Evolutionary conservation across 2,329 filamentous ascomycete genomes (phyloP).

Genomic region (Biscogniauxia marginata): DNA sequence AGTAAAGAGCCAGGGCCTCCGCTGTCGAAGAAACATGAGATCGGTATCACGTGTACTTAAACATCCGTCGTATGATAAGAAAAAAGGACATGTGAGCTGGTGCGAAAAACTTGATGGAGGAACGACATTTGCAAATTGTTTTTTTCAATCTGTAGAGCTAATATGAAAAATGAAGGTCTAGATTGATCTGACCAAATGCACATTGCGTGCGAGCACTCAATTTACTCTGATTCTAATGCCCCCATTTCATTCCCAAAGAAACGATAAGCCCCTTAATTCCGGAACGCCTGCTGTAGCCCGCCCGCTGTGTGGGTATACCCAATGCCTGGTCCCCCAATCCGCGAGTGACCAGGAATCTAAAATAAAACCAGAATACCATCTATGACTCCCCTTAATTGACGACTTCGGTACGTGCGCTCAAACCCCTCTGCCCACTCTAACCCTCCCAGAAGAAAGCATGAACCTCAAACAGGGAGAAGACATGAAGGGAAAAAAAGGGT

Average conservation of each 20-base stretch:
- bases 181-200: background rate
- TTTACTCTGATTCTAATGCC: background rate
- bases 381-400: too few relatives aligned
- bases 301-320: too few relatives aligned
- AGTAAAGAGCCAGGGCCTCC: constrained; percentile 30
- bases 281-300: too few relatives aligned
- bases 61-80: background rate
- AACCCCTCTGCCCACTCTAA: too few relatives aligned
- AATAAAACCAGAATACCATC: too few relatives aligned
- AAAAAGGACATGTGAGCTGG: constrained; percentile 3
- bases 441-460: too few relatives aligned
- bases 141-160: background rate
- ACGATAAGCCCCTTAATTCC: too few relatives aligned
- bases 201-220: background rate
- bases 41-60: constrained; percentile 14
- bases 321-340: too few relatives aligned
- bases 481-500: too few relatives aligned
- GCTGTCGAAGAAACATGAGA: constrained; percentile 3
- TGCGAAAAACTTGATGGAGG: background rate
- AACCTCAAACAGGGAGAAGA: too few relatives aligned
- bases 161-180: background rate
- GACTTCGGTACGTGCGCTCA: too few relatives aligned
- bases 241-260: background rate
- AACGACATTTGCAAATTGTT: background rate
- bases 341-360: too few relatives aligned